Conservation (phyloP, 345 rosid species). For the Camelina laxa region DNA sequence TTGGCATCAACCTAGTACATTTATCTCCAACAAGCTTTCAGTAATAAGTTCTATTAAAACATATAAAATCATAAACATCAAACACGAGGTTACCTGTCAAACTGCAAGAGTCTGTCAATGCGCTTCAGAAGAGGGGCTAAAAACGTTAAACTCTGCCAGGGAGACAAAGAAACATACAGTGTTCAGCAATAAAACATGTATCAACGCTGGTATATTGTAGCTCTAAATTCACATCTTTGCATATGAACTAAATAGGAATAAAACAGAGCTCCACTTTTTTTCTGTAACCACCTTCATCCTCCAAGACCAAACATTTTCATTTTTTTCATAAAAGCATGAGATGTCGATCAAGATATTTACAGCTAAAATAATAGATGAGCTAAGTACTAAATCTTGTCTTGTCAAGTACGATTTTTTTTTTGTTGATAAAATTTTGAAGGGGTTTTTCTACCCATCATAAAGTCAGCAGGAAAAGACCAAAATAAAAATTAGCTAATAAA, state of each 20-base stretch:
- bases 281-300: constrained; percentile 3
- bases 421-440: not conserved
- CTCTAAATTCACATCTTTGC: constrained; percentile 26
- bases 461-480: not conserved
- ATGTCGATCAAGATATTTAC: not conserved
- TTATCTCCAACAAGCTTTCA: constrained; percentile 28
- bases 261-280: constrained; percentile 2
- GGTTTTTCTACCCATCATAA: not conserved
- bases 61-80: constrained; percentile 22
- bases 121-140: constrained; percentile 95
- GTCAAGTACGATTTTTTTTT: constrained; percentile 3
- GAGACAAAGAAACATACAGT: constrained; percentile 34
- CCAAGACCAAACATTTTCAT: constrained; percentile 4
- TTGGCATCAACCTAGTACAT: constrained; percentile 82
- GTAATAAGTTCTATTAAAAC: constrained; percentile 11
- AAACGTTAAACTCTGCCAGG: constrained; percentile 72
- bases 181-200: constrained; percentile 29
- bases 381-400: constrained; percentile 2
- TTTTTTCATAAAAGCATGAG: constrained; percentile 9
- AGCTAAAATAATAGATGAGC: constrained; percentile 4
- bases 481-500: not conserved
- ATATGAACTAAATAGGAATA: constrained; percentile 4
- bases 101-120: constrained; percentile 90
- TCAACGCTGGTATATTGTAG: constrained; percentile 9
- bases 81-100: constrained; percentile 69